These are phyloP conservation scores for Pogostemon cablin DNA, from an alignment of 257 asterid genomes.

Conservation along the genomic window DNA sequence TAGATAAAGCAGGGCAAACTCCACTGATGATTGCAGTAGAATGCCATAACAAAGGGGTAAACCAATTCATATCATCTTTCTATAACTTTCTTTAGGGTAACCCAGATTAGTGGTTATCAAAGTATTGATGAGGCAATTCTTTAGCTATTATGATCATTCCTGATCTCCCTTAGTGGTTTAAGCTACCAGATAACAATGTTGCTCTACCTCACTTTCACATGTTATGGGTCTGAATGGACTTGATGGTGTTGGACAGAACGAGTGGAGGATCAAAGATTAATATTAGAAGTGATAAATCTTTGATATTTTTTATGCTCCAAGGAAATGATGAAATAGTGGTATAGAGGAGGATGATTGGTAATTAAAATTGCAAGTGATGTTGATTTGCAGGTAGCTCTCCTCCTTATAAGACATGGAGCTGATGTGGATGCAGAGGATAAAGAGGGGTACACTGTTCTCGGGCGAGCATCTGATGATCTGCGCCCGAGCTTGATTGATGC, in stretches of 20 bases:
- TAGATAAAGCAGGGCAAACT: slow-evolving; percentile 86
- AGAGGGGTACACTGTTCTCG: slow-evolving; percentile 94
- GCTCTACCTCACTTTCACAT: slow-evolving; percentile 9
- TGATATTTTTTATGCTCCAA: background rate
- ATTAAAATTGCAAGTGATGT: background rate
- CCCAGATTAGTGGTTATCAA: background rate
- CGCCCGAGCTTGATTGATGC: slow-evolving; percentile 75
- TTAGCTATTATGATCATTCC: slow-evolving; percentile 1
- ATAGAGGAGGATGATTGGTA: background rate
- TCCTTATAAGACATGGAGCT: slow-evolving; percentile 93
- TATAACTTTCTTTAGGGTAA: background rate
- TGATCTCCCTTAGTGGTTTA: background rate
- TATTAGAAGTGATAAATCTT: background rate
- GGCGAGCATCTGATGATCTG: slow-evolving; percentile 69
- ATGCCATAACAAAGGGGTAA: slow-evolving; percentile 76
- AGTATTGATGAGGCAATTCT: background rate
- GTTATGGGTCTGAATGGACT: slow-evolving; percentile 1
- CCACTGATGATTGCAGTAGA: slow-evolving; percentile 92
- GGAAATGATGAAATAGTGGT: background rate
- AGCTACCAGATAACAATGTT: slow-evolving; percentile 3
- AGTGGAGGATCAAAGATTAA: no score
- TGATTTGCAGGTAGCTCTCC: slow-evolving; percentile 78
- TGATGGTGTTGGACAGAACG: background rate
- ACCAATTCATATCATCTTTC: slow-evolving; percentile 13
- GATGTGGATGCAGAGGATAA: slow-evolving; percentile 81